These are phyloP conservation scores for Coemansia sp. DNA, from an alignment of 192 early-diverging fungal species.

Conservation along the genomic window DNA sequence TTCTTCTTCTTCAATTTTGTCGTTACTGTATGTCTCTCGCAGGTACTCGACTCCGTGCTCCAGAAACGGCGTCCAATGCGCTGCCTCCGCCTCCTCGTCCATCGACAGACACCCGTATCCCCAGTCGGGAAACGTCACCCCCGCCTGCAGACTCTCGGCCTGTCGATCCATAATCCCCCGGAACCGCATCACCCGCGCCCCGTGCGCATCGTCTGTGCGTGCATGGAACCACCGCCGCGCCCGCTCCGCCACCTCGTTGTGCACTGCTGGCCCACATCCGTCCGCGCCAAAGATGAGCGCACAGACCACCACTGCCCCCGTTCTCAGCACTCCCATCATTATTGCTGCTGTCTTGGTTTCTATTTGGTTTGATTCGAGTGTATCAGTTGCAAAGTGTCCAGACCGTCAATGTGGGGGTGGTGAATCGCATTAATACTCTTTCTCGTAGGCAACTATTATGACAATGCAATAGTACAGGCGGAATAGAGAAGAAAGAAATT, in stretches of 20 bases:
- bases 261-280: constrained; percentile 52
- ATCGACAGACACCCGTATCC: constrained; percentile 54
- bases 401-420: too few species aligned
- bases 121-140: constrained; percentile 54
- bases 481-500: too few species aligned
- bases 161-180: constrained; percentile 42
- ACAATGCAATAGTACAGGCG: too few species aligned
- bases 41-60: constrained; percentile 29
- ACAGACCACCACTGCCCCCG: background rate
- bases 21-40: constrained; percentile 10
- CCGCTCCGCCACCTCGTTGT: constrained; percentile 54
- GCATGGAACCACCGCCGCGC: constrained; percentile 47
- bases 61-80: constrained; percentile 56
- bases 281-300: constrained; percentile 2
- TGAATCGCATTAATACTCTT: too few species aligned
- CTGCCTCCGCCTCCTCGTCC: constrained; percentile 50
- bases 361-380: too few species aligned
- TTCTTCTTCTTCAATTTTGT: too few species aligned
- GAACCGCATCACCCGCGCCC: constrained; percentile 11
- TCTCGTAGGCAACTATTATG: too few species aligned
- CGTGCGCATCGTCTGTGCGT: background rate
- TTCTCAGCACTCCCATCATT: too few species aligned
- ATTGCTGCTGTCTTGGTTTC: background rate
- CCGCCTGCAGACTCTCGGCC: constrained; percentile 38
- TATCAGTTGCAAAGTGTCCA: too few species aligned